Evolutionary conservation across 495 filamentous ascomycete genomes (phyloP).

Genomic region (Opeltia flavorubescens): DNA sequence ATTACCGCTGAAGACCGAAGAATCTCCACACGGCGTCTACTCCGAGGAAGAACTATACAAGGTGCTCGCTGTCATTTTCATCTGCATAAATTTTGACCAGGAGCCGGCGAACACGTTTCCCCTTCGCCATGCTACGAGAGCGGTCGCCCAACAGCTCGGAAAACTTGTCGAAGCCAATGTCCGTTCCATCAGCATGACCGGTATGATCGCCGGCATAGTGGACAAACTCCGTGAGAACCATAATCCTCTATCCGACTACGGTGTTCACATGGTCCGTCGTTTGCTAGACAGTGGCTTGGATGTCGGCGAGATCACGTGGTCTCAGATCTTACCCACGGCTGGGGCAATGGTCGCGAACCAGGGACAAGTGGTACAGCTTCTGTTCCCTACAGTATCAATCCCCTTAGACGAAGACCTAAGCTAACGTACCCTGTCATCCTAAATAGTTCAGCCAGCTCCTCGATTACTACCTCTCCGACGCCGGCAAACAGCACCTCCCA

Average conservation of each 20-base stretch:
- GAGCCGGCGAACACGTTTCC: constrained; percentile 38
- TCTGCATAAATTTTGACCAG: constrained; percentile 39
- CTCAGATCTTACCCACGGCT: constrained; percentile 50
- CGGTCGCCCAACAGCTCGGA: constrained; percentile 48
- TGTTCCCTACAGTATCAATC: background rate
- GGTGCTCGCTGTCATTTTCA: constrained; percentile 54
- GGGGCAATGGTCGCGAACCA: constrained; percentile 55
- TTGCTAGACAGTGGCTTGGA: constrained; percentile 51
- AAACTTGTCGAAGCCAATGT: constrained; percentile 47
- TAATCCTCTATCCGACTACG: constrained; percentile 47
- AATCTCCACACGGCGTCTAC: constrained; percentile 55
- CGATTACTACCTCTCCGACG: constrained; percentile 57
- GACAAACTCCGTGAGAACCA: constrained; percentile 40
- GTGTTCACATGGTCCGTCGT: constrained; percentile 52
- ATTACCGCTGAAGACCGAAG: constrained; percentile 57
- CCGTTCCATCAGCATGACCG: constrained; percentile 44
- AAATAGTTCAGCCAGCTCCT: constrained; percentile 58
- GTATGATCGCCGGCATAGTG: constrained; percentile 41
- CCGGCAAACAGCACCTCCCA: constrained; percentile 39
- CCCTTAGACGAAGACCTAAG: too few species aligned
- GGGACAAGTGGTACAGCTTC: constrained; percentile 37
- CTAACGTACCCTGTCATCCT: background rate
- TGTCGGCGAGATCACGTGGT: constrained; percentile 58
- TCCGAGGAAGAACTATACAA: constrained; percentile 69
- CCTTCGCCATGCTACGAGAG: constrained; percentile 46